Evolutionary conservation across 305 asterid species (phyloP).

Genomic region (Rubia peregrina): DNA sequence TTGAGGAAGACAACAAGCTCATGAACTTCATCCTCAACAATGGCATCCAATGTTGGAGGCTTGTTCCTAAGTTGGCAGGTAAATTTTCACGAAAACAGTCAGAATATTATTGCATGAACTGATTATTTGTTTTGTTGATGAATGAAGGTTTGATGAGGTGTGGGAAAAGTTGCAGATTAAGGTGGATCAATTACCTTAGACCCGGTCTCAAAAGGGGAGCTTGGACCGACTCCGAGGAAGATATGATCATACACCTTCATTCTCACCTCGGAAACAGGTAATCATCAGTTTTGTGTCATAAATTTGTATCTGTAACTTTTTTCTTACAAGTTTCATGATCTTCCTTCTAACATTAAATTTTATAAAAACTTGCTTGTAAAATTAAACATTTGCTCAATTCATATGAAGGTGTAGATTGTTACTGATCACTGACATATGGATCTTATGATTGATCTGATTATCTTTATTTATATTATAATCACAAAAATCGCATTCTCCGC

Average conservation of each 20-base stretch:
- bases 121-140: neutral
- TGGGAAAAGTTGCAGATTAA: conserved; percentile 76
- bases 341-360: too few relatives aligned
- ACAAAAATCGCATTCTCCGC: neutral
- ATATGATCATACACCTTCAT: conserved; percentile 74
- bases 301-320: too few relatives aligned
- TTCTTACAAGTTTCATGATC: too few relatives aligned
- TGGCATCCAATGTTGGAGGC: conserved; percentile 81
- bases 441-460: too few relatives aligned
- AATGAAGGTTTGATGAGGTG: conserved; percentile 70
- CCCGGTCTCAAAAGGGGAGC: conserved; percentile 86
- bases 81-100: neutral
- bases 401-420: too few relatives aligned
- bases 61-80: conserved; percentile 86
- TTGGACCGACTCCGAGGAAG: conserved; percentile 72
- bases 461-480: too few relatives aligned
- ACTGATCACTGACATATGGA: too few relatives aligned
- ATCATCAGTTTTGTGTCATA: neutral
- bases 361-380: too few relatives aligned
- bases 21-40: conserved; percentile 72
- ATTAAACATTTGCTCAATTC: too few relatives aligned
- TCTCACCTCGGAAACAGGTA: conserved; percentile 76
- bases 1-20: conserved; percentile 77
- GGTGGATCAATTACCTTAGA: conserved; percentile 78
- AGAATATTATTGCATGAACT: too few relatives aligned